Evolutionary conservation across 2,329 filamentous ascomycete species (phyloP).

Genomic region (Sclerotinia nivalis): DNA sequence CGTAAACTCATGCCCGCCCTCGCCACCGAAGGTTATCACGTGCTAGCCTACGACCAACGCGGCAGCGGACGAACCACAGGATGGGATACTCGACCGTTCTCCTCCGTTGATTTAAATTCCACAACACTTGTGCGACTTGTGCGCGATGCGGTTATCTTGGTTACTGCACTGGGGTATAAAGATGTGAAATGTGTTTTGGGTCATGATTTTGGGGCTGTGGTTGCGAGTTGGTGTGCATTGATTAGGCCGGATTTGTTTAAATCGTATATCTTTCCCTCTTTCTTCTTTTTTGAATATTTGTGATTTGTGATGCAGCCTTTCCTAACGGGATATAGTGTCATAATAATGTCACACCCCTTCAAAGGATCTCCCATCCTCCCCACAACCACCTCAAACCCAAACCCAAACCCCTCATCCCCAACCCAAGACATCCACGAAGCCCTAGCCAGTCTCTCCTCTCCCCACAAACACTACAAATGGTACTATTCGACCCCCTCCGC

Average conservation of each 20-base stretch:
- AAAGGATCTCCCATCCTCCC: constrained; percentile 44
- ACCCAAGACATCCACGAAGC: constrained; percentile 54
- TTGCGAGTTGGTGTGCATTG: constrained; percentile 58
- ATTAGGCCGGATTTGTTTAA: constrained; percentile 65
- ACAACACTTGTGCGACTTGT: constrained; percentile 61
- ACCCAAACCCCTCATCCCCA: constrained; percentile 24
- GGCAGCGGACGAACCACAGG: constrained; percentile 67
- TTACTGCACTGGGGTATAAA: constrained; percentile 60
- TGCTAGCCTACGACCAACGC: constrained; percentile 67
- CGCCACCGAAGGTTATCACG: constrained; percentile 61
- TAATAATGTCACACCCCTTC: constrained; percentile 67
- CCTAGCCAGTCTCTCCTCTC: constrained; percentile 55
- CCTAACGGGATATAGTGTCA: constrained; percentile 42
- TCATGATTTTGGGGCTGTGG: constrained; percentile 67
- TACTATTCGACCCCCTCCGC: constrained; percentile 57
- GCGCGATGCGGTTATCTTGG: constrained; percentile 61
- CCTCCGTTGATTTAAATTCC: constrained; percentile 55
- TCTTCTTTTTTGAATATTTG: background rate
- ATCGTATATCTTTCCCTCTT: constrained; percentile 40
- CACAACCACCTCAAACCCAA: constrained; percentile 37
- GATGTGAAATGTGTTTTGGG: constrained; percentile 61
- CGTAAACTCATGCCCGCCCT: constrained; percentile 61
- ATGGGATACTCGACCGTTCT: constrained; percentile 54
- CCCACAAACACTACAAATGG: constrained; percentile 69
- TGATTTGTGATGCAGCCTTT: too few species aligned